Percentiles rank a stretch among this genome's conserved stretches.
These are phyloP conservation scores for Populus deltoides DNA, from an alignment of 345 rosid genomes.

Conservation along the genomic window DNA sequence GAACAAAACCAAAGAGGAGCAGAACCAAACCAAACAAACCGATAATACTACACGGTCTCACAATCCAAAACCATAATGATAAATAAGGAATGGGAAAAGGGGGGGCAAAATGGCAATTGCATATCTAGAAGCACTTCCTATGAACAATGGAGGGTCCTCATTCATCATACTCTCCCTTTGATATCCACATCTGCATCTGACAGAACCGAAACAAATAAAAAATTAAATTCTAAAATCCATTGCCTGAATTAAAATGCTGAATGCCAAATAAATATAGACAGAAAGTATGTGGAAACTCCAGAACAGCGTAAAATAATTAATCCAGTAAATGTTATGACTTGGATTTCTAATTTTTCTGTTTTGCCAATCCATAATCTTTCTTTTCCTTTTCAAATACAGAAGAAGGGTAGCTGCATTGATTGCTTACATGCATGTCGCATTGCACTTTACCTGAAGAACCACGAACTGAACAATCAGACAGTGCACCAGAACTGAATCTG, in stretches of 20 bases:
- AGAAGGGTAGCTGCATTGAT: too few relatives aligned
- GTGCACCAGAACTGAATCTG: conserved; percentile 16
- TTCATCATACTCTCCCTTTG: not conserved
- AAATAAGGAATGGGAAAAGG: not conserved
- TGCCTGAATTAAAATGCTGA: not conserved
- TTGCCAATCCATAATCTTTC: too few relatives aligned
- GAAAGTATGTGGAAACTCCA: too few relatives aligned
- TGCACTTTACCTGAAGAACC: conserved; percentile 65
- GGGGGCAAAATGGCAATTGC: not conserved
- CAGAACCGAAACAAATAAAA: not conserved
- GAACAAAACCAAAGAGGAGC: not conserved
- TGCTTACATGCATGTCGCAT: too few relatives aligned
- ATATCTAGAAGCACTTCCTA: not conserved
- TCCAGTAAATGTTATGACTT: not conserved
- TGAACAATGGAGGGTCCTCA: not conserved
- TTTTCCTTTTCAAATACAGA: too few relatives aligned
- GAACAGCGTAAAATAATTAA: too few relatives aligned
- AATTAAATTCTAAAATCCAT: too few relatives aligned
- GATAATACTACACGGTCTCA: not conserved
- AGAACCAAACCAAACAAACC: not conserved
- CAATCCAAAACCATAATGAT: not conserved
- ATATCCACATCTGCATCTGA: not conserved
- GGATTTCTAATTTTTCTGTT: not conserved
- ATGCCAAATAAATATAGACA: not conserved
- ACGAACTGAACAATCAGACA: conserved; percentile 29